These are phyloP conservation scores for Scytalidium lignicola DNA, from an alignment of 2,329 filamentous ascomycete genomes.

Conservation along the genomic window DNA sequence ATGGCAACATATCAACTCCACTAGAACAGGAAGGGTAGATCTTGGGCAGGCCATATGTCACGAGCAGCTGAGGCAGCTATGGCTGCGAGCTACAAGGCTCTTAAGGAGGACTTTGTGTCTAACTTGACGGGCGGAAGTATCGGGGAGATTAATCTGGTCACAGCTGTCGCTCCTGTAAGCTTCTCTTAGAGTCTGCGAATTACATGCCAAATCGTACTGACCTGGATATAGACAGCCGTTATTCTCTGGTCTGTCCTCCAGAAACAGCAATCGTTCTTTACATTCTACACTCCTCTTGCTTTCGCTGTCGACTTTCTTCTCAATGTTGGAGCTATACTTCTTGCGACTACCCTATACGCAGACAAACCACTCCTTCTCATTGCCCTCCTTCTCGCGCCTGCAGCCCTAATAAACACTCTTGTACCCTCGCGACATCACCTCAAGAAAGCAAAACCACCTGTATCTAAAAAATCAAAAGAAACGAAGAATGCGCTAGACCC, in stretches of 20 bases:
- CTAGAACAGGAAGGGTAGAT: neutral
- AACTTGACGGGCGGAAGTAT: conserved; percentile 80
- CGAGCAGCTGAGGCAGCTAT: conserved; percentile 29
- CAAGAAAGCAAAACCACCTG: conserved; percentile 46
- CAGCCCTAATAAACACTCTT: conserved; percentile 51
- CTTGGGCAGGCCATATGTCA: conserved; percentile 16
- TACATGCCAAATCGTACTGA: conserved; percentile 13
- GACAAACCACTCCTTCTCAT: conserved; percentile 68
- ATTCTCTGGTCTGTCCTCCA: conserved; percentile 88
- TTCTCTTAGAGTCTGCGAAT: conserved; percentile 4
- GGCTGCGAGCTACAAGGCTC: conserved; percentile 70
- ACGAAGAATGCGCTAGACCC: conserved; percentile 34
- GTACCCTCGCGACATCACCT: conserved; percentile 34
- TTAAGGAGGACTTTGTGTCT: conserved; percentile 95
- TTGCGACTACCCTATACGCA: conserved; percentile 82
- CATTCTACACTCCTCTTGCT: conserved; percentile 62
- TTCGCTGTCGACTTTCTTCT: conserved; percentile 80
- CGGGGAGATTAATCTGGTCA: conserved; percentile 81
- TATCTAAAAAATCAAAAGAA: conserved; percentile 34
- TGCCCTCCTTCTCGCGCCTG: conserved; percentile 67
- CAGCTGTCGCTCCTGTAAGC: conserved; percentile 76
- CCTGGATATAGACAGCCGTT: conserved; percentile 59
- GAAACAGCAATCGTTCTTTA: conserved; percentile 78
- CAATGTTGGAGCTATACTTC: conserved; percentile 75
- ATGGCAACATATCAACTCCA: neutral